phyloP scores from a whole-genome alignment of 495 filamentous ascomycete species.

The Penicillium fimorum region DNA sequence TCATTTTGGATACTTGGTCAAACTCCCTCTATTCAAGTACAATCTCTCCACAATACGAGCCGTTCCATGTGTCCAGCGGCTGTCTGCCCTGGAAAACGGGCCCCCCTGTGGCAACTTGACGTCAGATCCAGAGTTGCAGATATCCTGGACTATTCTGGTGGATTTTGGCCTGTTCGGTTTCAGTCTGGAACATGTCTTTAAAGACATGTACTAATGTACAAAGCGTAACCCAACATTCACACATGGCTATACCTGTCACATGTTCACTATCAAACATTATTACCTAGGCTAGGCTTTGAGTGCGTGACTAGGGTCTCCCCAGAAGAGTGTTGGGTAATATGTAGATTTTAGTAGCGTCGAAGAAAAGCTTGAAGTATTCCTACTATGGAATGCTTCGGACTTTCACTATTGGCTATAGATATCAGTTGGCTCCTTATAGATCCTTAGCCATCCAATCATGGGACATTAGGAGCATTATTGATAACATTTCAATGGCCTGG shows the following conservation, averaged over 20 bases:
- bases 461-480: not conserved
- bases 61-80: slow-evolving; percentile 8
- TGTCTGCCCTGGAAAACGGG: slow-evolving; percentile 3
- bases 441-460: not conserved
- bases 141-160: not conserved
- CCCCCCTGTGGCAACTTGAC: slow-evolving; percentile 29
- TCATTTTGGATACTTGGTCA: not conserved
- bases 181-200: not conserved
- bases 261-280: not conserved
- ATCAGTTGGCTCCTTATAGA: not conserved
- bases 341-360: not conserved
- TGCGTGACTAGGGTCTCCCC: not conserved
- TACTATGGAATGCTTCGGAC: not conserved
- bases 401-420: not conserved
- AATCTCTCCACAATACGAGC: slow-evolving; percentile 5
- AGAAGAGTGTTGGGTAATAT: not conserved
- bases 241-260: not conserved
- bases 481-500: not conserved
- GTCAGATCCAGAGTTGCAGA: slow-evolving; percentile 12
- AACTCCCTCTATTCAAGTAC: slow-evolving; percentile 5
- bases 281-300: not conserved
- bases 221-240: not conserved
- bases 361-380: not conserved
- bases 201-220: not conserved
- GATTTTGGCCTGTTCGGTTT: not conserved